phyloP scores from a whole-genome alignment of 2,329 filamentous ascomycete species.

The Hypocreales sp. region DNA sequence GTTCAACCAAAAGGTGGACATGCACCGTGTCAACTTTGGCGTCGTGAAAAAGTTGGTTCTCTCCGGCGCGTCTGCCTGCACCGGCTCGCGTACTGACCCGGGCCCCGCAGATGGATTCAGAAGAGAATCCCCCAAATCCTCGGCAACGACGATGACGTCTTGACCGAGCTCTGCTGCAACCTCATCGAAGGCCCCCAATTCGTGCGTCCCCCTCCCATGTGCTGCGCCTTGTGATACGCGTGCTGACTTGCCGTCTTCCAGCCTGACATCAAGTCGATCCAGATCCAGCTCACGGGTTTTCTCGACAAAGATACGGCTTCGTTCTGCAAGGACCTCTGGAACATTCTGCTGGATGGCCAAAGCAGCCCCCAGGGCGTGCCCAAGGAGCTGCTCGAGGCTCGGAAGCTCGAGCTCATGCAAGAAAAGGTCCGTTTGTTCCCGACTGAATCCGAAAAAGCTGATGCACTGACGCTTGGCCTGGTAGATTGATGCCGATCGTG shows the following conservation, averaged over 20 bases:
- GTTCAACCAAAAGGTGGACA: conserved; percentile 92
- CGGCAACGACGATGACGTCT: conserved; percentile 87
- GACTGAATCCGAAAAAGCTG: too few relatives aligned
- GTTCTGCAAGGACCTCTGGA: conserved; percentile 94
- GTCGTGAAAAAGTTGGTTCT: conserved; percentile 82
- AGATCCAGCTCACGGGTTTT: conserved; percentile 90
- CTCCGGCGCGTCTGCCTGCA: too few relatives aligned
- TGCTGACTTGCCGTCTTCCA: conserved; percentile 22
- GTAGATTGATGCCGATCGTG: conserved; percentile 69
- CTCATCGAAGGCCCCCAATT: conserved; percentile 58
- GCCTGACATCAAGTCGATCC: conserved; percentile 91
- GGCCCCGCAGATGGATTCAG: conserved; percentile 66
- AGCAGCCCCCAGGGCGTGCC: conserved; percentile 78
- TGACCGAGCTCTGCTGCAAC: conserved; percentile 69
- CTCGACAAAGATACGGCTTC: conserved; percentile 77
- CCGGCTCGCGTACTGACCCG: conserved; percentile 3
- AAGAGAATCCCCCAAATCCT: conserved; percentile 75
- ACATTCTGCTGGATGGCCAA: conserved; percentile 79
- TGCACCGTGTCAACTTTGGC: conserved; percentile 90
- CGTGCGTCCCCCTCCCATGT: conserved; percentile 26
- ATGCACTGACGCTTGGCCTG: conserved; percentile 2
- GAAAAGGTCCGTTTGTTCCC: conserved; percentile 55
- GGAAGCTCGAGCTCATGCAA: conserved; percentile 87
- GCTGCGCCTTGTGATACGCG: conserved; percentile 5
- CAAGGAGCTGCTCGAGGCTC: conserved; percentile 86